Evolutionary conservation across 2,329 filamentous ascomycete species (phyloP).

Genomic region (Apiospora kogelbergensis): DNA sequence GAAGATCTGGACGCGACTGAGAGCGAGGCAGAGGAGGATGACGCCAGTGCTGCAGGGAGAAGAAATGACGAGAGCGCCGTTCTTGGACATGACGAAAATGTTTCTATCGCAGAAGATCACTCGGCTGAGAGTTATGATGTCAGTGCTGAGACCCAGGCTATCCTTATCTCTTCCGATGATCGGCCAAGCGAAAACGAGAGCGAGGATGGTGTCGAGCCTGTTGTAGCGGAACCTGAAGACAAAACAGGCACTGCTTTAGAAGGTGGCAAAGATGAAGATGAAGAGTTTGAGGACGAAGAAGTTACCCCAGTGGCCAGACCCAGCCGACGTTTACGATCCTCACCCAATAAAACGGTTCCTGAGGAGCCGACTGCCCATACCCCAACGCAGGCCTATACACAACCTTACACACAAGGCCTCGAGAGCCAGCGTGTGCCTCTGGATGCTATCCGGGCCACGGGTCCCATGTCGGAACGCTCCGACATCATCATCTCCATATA

Average conservation of each 20-base stretch:
- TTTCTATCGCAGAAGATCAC: constrained; percentile 16
- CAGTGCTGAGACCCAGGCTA: constrained; percentile 25
- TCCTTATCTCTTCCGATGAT: constrained; percentile 17
- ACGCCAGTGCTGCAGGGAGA: constrained; percentile 17
- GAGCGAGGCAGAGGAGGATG: constrained; percentile 18
- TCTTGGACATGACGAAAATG: constrained; percentile 1
- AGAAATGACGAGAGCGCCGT: constrained; percentile 12
- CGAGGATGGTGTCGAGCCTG: background rate
- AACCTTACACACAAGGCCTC: constrained; percentile 27
- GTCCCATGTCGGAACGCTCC: constrained; percentile 42
- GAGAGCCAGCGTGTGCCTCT: constrained; percentile 35
- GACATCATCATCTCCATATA: constrained; percentile 53
- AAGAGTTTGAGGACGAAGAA: background rate
- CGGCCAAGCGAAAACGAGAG: background rate
- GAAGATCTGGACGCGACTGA: constrained; percentile 15
- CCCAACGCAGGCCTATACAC: constrained; percentile 15
- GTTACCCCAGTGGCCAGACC: constrained; percentile 15
- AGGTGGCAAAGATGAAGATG: background rate
- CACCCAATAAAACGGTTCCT: constrained; percentile 11
- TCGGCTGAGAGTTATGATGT: constrained; percentile 16
- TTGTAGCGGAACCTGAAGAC: background rate
- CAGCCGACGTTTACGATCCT: constrained; percentile 13
- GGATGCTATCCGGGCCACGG: constrained; percentile 29
- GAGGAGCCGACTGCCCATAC: constrained; percentile 15
- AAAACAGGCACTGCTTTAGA: background rate